These are phyloP conservation scores for Gnomoniopsis smithogilvyi DNA, from an alignment of 2,329 filamentous ascomycete genomes.

Conservation along the genomic window DNA sequence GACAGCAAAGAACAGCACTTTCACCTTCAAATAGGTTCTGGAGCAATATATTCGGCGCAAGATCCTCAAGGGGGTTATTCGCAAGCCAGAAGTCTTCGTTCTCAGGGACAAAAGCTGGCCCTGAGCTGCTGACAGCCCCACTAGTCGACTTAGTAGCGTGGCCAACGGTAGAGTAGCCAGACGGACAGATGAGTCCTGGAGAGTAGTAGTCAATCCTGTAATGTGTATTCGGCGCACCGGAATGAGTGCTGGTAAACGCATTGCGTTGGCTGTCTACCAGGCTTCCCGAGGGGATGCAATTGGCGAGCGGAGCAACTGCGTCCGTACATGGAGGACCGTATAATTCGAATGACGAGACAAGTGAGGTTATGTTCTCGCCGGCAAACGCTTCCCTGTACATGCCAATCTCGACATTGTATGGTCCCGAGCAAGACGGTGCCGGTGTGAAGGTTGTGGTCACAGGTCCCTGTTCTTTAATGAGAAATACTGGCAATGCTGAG, in stretches of 20 bases:
- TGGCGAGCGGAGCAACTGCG: background rate
- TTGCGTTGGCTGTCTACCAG: background rate
- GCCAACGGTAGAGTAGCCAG: conserved; percentile 8
- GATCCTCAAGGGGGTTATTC: background rate
- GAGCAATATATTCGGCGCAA: background rate
- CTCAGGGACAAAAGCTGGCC: background rate
- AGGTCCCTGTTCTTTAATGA: background rate
- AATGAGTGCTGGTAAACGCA: background rate
- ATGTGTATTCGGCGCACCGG: background rate
- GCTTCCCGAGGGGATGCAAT: conserved; percentile 11
- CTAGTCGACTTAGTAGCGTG: conserved; percentile 6
- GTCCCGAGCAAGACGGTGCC: conserved; percentile 5
- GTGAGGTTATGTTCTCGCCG: background rate
- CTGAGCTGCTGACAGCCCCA: conserved; percentile 7
- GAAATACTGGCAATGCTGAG: background rate
- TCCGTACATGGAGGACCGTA: background rate
- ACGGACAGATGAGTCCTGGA: conserved; percentile 4
- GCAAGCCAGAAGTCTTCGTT: background rate
- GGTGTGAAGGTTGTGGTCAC: conserved; percentile 13
- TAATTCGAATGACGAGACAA: background rate
- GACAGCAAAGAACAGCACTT: background rate
- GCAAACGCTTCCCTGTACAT: background rate
- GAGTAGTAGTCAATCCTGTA: conserved; percentile 3
- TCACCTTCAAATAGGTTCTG: background rate
- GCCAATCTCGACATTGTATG: background rate